Evolutionary conservation across 768 basidiomycete genomes (phyloP).

Genomic region (Panaeolus papilionaceus): DNA sequence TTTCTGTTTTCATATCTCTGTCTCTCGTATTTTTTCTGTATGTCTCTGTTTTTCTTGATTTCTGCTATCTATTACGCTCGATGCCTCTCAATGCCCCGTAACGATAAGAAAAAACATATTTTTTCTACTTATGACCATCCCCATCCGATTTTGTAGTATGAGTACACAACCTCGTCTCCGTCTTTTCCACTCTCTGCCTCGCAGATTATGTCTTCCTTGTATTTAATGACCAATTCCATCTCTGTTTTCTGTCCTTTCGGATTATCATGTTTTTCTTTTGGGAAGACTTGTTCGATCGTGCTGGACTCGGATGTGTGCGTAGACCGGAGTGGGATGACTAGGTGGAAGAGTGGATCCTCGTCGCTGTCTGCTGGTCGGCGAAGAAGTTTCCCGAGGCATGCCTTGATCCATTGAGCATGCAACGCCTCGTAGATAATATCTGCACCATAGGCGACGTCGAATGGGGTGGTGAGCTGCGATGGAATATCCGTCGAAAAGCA

Average conservation of each 20-base stretch:
- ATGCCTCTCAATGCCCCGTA: neutral
- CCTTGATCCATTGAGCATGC: slow-evolving; percentile 75
- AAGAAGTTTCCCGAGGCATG: slow-evolving; percentile 60
- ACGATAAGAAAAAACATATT: slow-evolving; percentile 6
- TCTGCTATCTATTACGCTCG: neutral
- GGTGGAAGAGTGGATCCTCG: slow-evolving; percentile 57
- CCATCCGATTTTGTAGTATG: slow-evolving; percentile 80
- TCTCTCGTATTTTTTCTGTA: neutral
- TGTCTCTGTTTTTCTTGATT: neutral
- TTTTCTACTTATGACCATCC: slow-evolving; percentile 15
- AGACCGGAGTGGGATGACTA: slow-evolving; percentile 76
- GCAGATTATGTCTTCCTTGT: slow-evolving; percentile 61
- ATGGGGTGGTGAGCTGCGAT: slow-evolving; percentile 45
- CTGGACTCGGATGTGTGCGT: slow-evolving; percentile 67
- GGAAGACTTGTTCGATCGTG: slow-evolving; percentile 64
- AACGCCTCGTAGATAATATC: slow-evolving; percentile 81
- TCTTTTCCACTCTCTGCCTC: slow-evolving; percentile 47
- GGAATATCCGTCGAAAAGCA: slow-evolving; percentile 18
- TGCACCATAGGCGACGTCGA: slow-evolving; percentile 80
- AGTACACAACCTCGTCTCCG: slow-evolving; percentile 67
- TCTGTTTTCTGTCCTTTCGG: slow-evolving; percentile 18
- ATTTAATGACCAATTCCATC: slow-evolving; percentile 52
- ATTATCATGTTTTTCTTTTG: slow-evolving; percentile 15
- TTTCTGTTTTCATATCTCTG: neutral
- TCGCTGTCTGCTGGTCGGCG: slow-evolving; percentile 30